A percentile compares a stretch with the other conserved stretches of the same genome.
phyloP scores from a whole-genome alignment of 2,329 filamentous ascomycete genomes.

The Ophiostoma piceae region DNA sequence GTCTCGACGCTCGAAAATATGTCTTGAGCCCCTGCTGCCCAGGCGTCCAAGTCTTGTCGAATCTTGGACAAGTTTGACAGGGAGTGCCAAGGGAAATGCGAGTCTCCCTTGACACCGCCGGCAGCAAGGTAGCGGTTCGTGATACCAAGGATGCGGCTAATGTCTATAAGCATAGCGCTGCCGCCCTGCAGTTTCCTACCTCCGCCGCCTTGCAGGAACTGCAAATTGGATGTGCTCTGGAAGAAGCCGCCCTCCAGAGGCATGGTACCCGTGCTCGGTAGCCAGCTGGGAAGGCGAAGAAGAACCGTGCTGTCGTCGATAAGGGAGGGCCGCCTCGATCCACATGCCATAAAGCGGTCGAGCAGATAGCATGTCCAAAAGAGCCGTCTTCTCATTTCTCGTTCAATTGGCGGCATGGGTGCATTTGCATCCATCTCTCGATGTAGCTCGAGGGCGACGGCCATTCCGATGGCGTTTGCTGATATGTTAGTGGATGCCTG shows the following conservation, averaged over 20 bases:
- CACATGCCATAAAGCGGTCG: slow-evolving; percentile 76
- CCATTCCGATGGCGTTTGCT: slow-evolving; percentile 77
- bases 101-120: slow-evolving; percentile 81
- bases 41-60: slow-evolving; percentile 75
- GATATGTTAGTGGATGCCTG: not conserved
- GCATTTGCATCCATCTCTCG: slow-evolving; percentile 63
- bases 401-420: slow-evolving; percentile 60
- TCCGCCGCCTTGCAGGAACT: slow-evolving; percentile 62
- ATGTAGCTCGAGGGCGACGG: slow-evolving; percentile 73
- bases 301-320: slow-evolving; percentile 72
- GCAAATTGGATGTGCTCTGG: slow-evolving; percentile 69
- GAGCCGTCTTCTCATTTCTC: slow-evolving; percentile 70
- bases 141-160: slow-evolving; percentile 72
- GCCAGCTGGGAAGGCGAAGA: slow-evolving; percentile 70
- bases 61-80: slow-evolving; percentile 82
- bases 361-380: slow-evolving; percentile 89
- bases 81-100: slow-evolving; percentile 86
- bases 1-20: slow-evolving; percentile 70
- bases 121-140: slow-evolving; percentile 80
- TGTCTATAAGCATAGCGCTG: slow-evolving; percentile 77
- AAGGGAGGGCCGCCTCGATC: slow-evolving; percentile 75
- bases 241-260: slow-evolving; percentile 75
- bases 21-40: slow-evolving; percentile 76
- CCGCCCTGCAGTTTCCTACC: slow-evolving; percentile 65
- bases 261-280: slow-evolving; percentile 54